phyloP scores from a whole-genome alignment of 768 basidiomycete species.

The Candolleomyces efflorescens region DNA sequence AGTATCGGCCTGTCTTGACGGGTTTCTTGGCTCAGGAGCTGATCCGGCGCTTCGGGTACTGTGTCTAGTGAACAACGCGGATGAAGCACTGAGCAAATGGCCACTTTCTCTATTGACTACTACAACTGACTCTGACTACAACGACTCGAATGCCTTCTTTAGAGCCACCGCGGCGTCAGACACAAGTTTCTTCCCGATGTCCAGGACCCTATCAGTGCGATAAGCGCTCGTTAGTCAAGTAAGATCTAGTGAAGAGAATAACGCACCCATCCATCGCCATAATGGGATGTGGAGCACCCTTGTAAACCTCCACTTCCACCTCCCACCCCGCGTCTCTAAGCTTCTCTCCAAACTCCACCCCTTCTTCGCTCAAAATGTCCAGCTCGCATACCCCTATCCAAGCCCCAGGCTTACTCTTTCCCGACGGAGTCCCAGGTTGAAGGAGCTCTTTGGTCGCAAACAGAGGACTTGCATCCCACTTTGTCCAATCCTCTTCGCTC shows the following conservation, averaged over 20 bases:
- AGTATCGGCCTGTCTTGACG: too few relatives aligned
- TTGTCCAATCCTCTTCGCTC: constrained; percentile 50
- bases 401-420: constrained; percentile 43
- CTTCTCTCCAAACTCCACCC: constrained; percentile 57
- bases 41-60: too few relatives aligned
- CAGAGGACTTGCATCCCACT: constrained; percentile 71
- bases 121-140: too few relatives aligned
- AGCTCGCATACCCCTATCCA: constrained; percentile 64
- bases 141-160: background rate
- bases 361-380: constrained; percentile 67
- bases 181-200: constrained; percentile 8
- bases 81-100: too few relatives aligned
- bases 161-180: constrained; percentile 8
- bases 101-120: too few relatives aligned
- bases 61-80: too few relatives aligned
- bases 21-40: too few relatives aligned
- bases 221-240: too few relatives aligned
- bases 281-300: constrained; percentile 64
- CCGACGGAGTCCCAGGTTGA: background rate
- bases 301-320: constrained; percentile 53
- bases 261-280: constrained; percentile 71
- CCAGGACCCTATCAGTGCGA: background rate
- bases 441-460: constrained; percentile 58
- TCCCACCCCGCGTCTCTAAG: constrained; percentile 47
- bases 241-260: background rate